phyloP scores from a whole-genome alignment of 805 yeast species.

The Debaryomyces prosopidis region DNA sequence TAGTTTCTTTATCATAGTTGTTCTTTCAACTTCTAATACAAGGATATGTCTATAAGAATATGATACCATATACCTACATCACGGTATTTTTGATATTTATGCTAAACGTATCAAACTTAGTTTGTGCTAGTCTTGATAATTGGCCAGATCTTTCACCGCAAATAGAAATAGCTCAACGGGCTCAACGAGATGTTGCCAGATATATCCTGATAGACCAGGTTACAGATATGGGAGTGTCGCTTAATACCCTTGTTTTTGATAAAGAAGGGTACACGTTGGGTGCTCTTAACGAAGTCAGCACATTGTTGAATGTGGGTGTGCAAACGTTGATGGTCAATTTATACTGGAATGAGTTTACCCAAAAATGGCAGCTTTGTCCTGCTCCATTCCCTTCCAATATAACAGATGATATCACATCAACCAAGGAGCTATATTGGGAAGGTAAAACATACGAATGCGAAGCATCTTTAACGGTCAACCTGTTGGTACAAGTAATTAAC shows the following conservation, averaged over 20 bases:
- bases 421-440: constrained; percentile 25
- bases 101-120: not conserved
- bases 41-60: not conserved
- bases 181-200: constrained; percentile 37
- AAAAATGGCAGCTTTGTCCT: constrained; percentile 58
- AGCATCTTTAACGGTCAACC: constrained; percentile 23
- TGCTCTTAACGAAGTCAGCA: constrained; percentile 15
- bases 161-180: constrained; percentile 20
- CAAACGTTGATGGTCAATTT: constrained; percentile 52
- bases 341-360: constrained; percentile 51
- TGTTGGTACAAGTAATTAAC: constrained; percentile 19
- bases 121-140: constrained; percentile 5
- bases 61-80: not conserved
- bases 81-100: too few relatives aligned
- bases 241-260: constrained; percentile 29
- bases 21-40: not conserved
- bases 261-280: constrained; percentile 25
- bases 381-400: constrained; percentile 35
- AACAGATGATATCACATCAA: constrained; percentile 11
- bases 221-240: constrained; percentile 31
- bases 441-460: constrained; percentile 26
- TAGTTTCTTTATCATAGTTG: too few relatives aligned
- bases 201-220: constrained; percentile 34
- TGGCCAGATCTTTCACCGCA: constrained; percentile 15
- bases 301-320: constrained; percentile 44